Evolutionary conservation across 2,329 filamentous ascomycete genomes (phyloP), one percentile per base, ranked within the genome.

Genomic region (Aspergillus pseudoterreus): DNA sequence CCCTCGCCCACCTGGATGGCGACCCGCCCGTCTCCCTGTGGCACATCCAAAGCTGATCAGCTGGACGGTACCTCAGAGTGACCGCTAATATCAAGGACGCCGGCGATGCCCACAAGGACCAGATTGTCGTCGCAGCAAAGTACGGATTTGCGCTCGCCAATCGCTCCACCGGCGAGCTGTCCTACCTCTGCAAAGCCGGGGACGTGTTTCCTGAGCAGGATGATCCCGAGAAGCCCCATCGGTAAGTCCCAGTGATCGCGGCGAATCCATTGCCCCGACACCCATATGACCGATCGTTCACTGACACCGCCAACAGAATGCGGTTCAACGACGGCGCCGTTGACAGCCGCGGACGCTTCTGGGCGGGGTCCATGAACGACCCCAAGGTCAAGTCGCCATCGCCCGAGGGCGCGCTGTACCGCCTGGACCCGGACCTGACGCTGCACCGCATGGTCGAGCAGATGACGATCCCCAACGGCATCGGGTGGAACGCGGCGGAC

Each of bases 311-410:
- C 27, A 46, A 49, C 58, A 81, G 72, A 43, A 75, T 75, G 73
- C 77, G 87, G 49, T 80, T 79, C 70, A 96, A 96, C 66, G 92
- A 96, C 65, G 91, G 91, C 43, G 87, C 84, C 4, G 84, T 89
- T 47, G 91, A 96, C 65, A 85, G 84, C 22, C 80, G 85, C 56
- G 91, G 92, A 30, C 78, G 90, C 32, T 94, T 92, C 73, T 95
- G 90, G 87, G 78, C 91, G 5, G 90, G 90, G 6, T 82, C 82
- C 56, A 95, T 96, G 88, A 94, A 90, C 56, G 90, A 95, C 64
- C 86, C 89, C 50, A 76, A 84, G 63, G 75, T 82, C 43, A 80
- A 86, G 68, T 81, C 71, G 9, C 62, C 66, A 6, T 63, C 60
- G 50, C 57, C 71, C 47, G 71, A 72, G 87, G 91, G 90, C 45